A percentile compares a stretch with the other conserved stretches of the same genome.
Conservation (phyloP, 768 basidiomycete species). For the Trametes maxima region DNA sequence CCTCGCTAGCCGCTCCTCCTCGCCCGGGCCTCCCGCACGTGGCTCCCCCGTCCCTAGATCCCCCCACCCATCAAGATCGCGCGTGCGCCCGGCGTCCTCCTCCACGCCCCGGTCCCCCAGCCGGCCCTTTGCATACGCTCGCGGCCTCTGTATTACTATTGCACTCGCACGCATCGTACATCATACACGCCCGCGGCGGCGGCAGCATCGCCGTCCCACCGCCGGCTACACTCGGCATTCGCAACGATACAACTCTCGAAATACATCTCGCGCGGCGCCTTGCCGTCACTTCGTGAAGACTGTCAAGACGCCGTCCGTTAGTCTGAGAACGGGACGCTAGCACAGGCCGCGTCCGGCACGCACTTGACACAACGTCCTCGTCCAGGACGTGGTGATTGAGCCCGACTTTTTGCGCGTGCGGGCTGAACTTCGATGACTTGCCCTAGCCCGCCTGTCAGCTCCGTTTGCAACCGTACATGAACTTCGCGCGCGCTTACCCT, state of each 20-base stretch:
- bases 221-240: not conserved
- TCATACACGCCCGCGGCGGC: not conserved
- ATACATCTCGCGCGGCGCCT: not conserved
- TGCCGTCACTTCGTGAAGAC: conserved; percentile 41
- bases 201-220: not conserved
- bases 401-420: conserved; percentile 94
- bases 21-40: not conserved
- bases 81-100: not conserved
- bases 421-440: conserved; percentile 90
- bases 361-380: conserved; percentile 89
- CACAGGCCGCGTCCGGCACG: conserved; percentile 35
- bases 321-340: conserved; percentile 4
- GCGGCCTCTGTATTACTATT: not conserved
- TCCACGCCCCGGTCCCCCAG: not conserved
- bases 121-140: not conserved
- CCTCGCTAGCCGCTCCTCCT: not conserved
- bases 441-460: conserved; percentile 51
- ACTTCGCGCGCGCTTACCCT: conserved; percentile 24
- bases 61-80: not conserved
- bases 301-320: conserved; percentile 22
- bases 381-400: conserved; percentile 81
- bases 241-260: not conserved
- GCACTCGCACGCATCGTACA: not conserved
- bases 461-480: conserved; percentile 6
- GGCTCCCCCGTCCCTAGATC: conserved; percentile 11